Evolutionary conservation across 179 eudicot genomes (phyloP).

Genomic region (Beta corolliflora): DNA sequence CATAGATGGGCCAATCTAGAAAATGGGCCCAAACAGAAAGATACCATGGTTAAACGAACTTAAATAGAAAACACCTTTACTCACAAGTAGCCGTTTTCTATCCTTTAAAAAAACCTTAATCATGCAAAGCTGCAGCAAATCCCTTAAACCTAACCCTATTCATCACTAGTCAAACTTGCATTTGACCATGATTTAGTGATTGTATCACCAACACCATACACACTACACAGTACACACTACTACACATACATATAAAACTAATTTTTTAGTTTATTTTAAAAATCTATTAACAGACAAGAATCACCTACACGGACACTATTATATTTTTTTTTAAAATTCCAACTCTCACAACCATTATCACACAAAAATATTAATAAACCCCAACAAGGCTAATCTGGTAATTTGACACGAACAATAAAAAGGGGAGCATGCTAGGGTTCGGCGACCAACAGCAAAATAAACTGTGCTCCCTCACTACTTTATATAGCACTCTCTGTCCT

Average conservation of each 20-base stretch:
- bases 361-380: not conserved
- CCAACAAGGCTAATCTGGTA: slow-evolving; percentile 15
- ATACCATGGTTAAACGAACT: too few species aligned
- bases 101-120: not conserved
- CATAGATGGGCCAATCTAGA: too few species aligned
- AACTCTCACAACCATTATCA: not conserved
- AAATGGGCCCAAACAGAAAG: too few species aligned
- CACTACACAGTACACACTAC: not conserved
- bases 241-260: too few species aligned
- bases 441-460: slow-evolving; percentile 22
- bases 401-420: not conserved
- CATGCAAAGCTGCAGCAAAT: not conserved
- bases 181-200: slow-evolving; percentile 10
- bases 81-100: slow-evolving; percentile 20
- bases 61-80: too few species aligned
- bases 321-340: not conserved
- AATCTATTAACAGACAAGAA: not conserved
- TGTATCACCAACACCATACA: not conserved
- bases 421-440: slow-evolving; percentile 28
- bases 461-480: not conserved
- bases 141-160: not conserved
- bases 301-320: not conserved
- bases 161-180: slow-evolving; percentile 12
- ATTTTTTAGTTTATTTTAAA: not conserved
- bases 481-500: slow-evolving; percentile 20